Evolutionary conservation across 2,329 filamentous ascomycete genomes (phyloP), one percentile per base, ranked within the genome.

Genomic region (Trichoderma sp.): DNA sequence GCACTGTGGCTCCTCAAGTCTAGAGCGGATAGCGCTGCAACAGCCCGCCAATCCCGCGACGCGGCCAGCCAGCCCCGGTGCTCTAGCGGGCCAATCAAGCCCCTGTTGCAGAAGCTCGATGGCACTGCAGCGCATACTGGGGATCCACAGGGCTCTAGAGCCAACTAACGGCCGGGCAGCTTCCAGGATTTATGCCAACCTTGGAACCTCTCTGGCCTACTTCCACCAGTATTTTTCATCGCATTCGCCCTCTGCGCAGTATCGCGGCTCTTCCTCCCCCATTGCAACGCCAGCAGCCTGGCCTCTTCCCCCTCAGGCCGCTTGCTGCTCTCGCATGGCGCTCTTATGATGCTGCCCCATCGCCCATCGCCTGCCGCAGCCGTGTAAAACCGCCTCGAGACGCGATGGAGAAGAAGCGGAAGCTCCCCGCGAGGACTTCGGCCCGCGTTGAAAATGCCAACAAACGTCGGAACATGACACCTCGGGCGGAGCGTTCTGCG

Each of bases 341-440:
- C 72, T 74, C 74, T 76, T 77, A 81, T 78, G 73, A 81, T 81
- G 79, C 71, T 74, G 74, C 68, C 50, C 61, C 66, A 55, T 64
- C 63, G 64, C 67, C 68, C n/a, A 53, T 70, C 71, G 70, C 66
- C 68, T 59, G 63, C 65, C 73, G 72, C 59, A 66, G 63, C 47
- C 64, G 68, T 71, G 69, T 68, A 71, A 68, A 59, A 47, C 50
- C 72, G 66, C 64, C 72, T 64, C 32, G 57, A 71, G 72, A 70
- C 72, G 74, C 47, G 61, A 91, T 91, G 88, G 89, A 91, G 82
- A 87, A 84, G 79, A 91, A 91, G 83, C 85, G 89, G 78, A 91
- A 90, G 82, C 81, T 91, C 73, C 89, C 89, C 26, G 85, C 89
- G 55, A 86, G 90, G 78, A 87, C 88, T 68, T 86, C 88, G 58